Evolutionary conservation across 140 eudicot species (phyloP).

Genomic region (Stevia rebaudiana): DNA sequence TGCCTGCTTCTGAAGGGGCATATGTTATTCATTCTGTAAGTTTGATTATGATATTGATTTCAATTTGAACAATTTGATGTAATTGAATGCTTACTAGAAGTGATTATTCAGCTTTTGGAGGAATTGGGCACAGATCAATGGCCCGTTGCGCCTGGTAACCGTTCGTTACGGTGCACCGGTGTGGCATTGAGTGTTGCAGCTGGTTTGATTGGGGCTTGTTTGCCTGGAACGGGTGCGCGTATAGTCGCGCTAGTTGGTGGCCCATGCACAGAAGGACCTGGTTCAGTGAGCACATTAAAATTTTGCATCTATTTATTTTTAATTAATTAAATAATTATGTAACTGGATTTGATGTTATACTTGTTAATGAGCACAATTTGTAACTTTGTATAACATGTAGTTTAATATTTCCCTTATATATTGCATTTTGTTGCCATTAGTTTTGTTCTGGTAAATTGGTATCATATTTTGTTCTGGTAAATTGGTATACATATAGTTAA

Average conservation of each 20-base stretch:
- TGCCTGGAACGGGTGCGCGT: conserved; percentile 69
- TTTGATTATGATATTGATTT: background rate
- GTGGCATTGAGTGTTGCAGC: conserved; percentile 90
- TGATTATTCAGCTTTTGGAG: conserved; percentile 62
- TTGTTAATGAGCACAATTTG: background rate
- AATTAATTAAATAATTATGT: no score
- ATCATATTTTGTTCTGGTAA: background rate
- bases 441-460: background rate
- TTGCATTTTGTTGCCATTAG: background rate
- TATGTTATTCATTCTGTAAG: conserved; percentile 65
- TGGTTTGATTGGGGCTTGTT: conserved; percentile 80
- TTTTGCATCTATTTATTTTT: background rate
- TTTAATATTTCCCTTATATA: background rate
- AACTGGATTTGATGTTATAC: background rate
- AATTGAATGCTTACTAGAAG: conserved; percentile 1
- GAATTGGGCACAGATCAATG: conserved; percentile 80
- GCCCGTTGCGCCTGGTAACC: conserved; percentile 77
- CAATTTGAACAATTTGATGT: background rate
- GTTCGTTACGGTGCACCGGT: conserved; percentile 84
- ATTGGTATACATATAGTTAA: background rate
- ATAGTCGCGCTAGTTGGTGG: conserved; percentile 89
- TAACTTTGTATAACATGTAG: background rate
- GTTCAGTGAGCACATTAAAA: conserved; percentile 45
- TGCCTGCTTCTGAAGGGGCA: conserved; percentile 94
- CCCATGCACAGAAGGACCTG: conserved; percentile 98